Evolutionary conservation across 108 stramenopile genomes (phyloP).

Genomic region (Epipyxis sp.): DNA sequence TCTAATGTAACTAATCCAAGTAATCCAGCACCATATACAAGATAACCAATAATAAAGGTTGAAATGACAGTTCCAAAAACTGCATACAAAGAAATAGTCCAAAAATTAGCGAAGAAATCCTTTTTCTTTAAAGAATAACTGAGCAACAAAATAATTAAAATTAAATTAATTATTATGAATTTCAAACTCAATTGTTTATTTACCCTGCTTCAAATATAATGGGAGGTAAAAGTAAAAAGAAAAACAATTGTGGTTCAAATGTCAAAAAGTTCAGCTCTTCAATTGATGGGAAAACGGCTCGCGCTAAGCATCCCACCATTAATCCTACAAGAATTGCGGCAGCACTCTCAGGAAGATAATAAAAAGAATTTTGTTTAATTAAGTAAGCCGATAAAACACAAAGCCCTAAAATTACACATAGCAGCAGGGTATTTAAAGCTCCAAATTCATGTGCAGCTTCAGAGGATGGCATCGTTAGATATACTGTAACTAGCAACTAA

Average conservation of each 20-base stretch:
- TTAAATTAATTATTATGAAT: background rate
- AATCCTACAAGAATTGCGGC: constrained; percentile 55
- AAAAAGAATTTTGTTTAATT: constrained; percentile 48
- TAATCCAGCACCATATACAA: constrained; percentile 68
- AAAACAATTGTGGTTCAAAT: constrained; percentile 76
- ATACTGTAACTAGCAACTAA: too few relatives aligned
- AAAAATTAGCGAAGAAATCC: constrained; percentile 88
- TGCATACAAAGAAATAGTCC: constrained; percentile 83
- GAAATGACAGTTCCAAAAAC: constrained; percentile 86
- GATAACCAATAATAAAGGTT: constrained; percentile 83
- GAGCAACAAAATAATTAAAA: background rate
- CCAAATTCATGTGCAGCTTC: constrained; percentile 34
- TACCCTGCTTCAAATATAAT: constrained; percentile 98
- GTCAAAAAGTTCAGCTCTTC: constrained; percentile 52
- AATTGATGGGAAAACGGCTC: constrained; percentile 42
- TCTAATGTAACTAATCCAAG: constrained; percentile 67
- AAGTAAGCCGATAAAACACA: constrained; percentile 54
- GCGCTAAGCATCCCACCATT: constrained; percentile 50
- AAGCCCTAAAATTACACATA: constrained; percentile 44
- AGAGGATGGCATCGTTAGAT: too few relatives aligned
- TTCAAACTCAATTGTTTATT: too few relatives aligned
- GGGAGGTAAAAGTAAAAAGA: constrained; percentile 89
- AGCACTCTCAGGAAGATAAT: constrained; percentile 53
- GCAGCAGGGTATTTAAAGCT: constrained; percentile 23
- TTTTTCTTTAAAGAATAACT: constrained; percentile 43